Percentiles rank a stretch among this genome's conserved stretches.
Evolutionary conservation across 2,329 filamentous ascomycete genomes (phyloP).

Genomic region (Fusarium torreyae): DNA sequence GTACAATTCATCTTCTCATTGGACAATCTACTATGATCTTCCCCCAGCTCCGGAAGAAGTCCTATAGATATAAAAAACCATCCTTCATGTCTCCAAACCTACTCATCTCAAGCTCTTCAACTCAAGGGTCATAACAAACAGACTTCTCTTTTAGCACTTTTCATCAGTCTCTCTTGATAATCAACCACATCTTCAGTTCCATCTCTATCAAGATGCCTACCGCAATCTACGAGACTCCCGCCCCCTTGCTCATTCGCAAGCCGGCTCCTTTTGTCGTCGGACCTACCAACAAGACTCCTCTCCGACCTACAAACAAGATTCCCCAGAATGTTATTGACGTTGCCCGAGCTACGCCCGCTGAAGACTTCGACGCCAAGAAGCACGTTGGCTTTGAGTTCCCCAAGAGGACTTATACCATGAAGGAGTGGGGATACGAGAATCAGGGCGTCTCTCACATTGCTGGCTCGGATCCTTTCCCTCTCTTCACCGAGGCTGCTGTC

Average conservation of each 20-base stretch:
- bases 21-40: neutral
- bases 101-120: neutral
- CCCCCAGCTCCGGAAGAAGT: neutral
- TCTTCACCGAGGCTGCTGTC: slow-evolving; percentile 75
- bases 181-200: no score
- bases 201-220: slow-evolving; percentile 13
- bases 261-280: slow-evolving; percentile 49
- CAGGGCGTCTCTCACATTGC: slow-evolving; percentile 74
- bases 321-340: slow-evolving; percentile 24
- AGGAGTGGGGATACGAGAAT: slow-evolving; percentile 71
- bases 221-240: neutral
- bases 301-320: slow-evolving; percentile 43
- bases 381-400: slow-evolving; percentile 69
- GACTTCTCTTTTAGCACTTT: neutral
- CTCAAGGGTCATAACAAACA: neutral
- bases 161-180: neutral
- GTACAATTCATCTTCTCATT: neutral
- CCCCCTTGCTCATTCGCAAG: slow-evolving; percentile 20
- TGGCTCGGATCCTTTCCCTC: slow-evolving; percentile 75
- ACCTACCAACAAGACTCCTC: slow-evolving; percentile 50
- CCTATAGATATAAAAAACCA: slow-evolving; percentile 9
- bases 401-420: slow-evolving; percentile 70
- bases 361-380: slow-evolving; percentile 65
- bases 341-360: slow-evolving; percentile 11
- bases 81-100: neutral